These are phyloP conservation scores for Delphinella strobiligena DNA, from an alignment of 2,329 filamentous ascomycete species.

Conservation along the genomic window DNA sequence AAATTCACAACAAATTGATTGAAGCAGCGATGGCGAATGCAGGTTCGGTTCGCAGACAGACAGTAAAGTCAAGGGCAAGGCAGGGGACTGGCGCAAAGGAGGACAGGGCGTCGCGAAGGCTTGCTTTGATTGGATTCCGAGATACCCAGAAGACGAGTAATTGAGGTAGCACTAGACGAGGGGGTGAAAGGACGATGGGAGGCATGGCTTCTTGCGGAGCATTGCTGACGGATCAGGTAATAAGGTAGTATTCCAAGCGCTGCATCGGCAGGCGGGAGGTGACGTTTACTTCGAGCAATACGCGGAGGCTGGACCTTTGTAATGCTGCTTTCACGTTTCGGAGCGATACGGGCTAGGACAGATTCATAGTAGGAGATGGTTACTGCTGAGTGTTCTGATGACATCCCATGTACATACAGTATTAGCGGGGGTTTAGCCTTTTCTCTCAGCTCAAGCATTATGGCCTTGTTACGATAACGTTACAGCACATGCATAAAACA, in stretches of 20 bases:
- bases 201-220: too few relatives aligned
- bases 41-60: neutral
- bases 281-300: neutral
- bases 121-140: conserved; percentile 7
- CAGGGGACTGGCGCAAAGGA: neutral
- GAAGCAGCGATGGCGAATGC: neutral
- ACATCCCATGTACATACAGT: neutral
- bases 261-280: neutral
- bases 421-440: too few relatives aligned
- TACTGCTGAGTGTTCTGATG: neutral
- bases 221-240: too few relatives aligned
- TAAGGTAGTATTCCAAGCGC: conserved; percentile 1
- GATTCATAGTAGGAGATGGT: neutral
- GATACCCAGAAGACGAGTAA: conserved; percentile 7
- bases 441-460: too few relatives aligned
- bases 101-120: neutral
- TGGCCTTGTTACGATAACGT: too few relatives aligned
- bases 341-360: neutral
- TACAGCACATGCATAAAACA: too few relatives aligned
- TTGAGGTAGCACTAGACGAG: conserved; percentile 2
- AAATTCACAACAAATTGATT: neutral
- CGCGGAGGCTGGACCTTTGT: neutral
- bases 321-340: neutral
- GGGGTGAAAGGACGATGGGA: neutral
- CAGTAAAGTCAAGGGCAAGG: neutral